A percentile compares a stretch with the other conserved stretches of the same genome.
These are phyloP conservation scores for Apiospora malaysiana DNA, from an alignment of 2,329 filamentous ascomycete species.

Conservation along the genomic window DNA sequence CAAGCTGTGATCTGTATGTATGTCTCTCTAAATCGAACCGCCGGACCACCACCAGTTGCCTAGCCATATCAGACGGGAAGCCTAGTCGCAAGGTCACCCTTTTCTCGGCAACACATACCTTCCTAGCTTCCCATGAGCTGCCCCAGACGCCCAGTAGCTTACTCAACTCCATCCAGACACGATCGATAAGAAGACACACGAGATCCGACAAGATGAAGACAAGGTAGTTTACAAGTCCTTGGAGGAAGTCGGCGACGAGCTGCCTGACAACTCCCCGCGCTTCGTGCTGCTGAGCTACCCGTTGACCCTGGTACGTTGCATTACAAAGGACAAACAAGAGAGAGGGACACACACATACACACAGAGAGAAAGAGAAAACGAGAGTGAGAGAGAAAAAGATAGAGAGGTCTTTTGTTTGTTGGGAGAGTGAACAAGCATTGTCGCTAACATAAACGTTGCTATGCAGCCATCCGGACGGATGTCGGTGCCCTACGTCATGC, in stretches of 20 bases:
- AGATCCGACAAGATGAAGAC: slow-evolving; percentile 84
- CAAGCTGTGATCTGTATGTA: slow-evolving; percentile 94
- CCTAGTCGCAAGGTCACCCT: background rate
- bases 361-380: too few relatives aligned
- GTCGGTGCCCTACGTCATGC: slow-evolving; percentile 89
- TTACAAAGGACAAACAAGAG: background rate
- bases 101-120: background rate
- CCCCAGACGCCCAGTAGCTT: background rate
- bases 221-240: slow-evolving; percentile 80
- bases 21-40: slow-evolving; percentile 36
- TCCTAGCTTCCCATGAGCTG: background rate
- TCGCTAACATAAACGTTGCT: slow-evolving; percentile 24
- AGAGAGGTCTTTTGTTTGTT: too few relatives aligned
- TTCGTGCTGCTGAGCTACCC: slow-evolving; percentile 93
- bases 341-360: too few relatives aligned
- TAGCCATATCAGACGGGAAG: background rate
- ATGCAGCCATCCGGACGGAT: slow-evolving; percentile 77
- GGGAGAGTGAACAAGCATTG: background rate
- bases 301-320: slow-evolving; percentile 73
- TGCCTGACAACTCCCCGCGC: slow-evolving; percentile 89
- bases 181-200: slow-evolving; percentile 88
- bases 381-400: too few relatives aligned
- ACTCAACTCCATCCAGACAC: slow-evolving; percentile 66
- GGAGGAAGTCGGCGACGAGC: slow-evolving; percentile 81
- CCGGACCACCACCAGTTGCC: background rate